Base-by-base conservation (phyloP, 345 rosid genomes). In the Eutrema heterophyllum region DNA sequence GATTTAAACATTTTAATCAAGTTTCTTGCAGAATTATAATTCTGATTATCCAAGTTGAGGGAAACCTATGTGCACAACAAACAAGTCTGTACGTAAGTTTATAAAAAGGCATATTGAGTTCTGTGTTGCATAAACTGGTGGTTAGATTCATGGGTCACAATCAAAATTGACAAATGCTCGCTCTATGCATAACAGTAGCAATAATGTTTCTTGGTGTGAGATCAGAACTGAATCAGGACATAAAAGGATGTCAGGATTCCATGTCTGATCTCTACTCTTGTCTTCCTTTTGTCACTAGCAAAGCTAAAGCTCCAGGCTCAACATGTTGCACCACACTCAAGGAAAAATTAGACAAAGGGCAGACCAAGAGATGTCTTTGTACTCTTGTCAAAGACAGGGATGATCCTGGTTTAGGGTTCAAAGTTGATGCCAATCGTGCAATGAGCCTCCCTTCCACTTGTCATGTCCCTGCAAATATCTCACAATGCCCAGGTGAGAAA, bases 351-450 rank as follows among this genome's bases (percentile, higher is more conserved):
- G 51, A 72, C 64, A 71, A 58, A 77, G 68, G 80, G 62, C 73
- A 80, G 43, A 80, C 79, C 65, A 84, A 76, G 57, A 82, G 60
- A 71, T 84, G 83, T 59, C 71, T 80, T 2, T 84, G 85, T 66
- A 9, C 71, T 21, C 72, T 84, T 21, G 79, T 80, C 52, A 73
- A 71, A 16, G 85, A 82, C 58, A 50, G 78, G 39, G 79, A 82
- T 63, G 84, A 80, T 46, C 84, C 81, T 9, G 62, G 64, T 15
- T 72, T 80, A 55, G 84, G 84, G 63, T 65, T 80, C 71, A 80
- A 74, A 59, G 72, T 84, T 59, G 84, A 82, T 72, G 84, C 81
- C 15, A 78, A 78, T 44, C 81, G 73, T 5, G 85, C 87, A 10
- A 57, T 80, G 75, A 64, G 70, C 68, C 80, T 84, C 21, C 85